Conservation (phyloP, 371 early-diverging fungal genomes). For the Nematocida ironsii region DNA sequence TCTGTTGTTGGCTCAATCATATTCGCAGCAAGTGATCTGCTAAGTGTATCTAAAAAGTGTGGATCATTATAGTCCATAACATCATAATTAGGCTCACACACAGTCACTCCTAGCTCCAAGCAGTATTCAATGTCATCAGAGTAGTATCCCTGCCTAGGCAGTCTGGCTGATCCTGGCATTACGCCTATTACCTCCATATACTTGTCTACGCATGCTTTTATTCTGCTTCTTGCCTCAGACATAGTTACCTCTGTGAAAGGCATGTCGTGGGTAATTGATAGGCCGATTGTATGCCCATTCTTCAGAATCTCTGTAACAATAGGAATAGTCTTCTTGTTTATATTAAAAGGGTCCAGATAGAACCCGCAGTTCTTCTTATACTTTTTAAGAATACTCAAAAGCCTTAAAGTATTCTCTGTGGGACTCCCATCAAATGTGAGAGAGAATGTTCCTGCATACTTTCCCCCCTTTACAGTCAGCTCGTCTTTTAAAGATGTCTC, state of each 20-base stretch:
- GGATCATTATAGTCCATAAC: slow-evolving; percentile 22
- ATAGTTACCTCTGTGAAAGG: slow-evolving; percentile 6
- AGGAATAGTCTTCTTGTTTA: slow-evolving; percentile 8
- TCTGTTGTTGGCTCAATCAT: not conserved
- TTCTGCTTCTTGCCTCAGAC: slow-evolving; percentile 5
- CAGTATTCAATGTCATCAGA: slow-evolving; percentile 33
- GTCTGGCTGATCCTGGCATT: slow-evolving; percentile 11
- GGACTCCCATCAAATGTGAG: slow-evolving; percentile 51
- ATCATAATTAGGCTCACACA: slow-evolving; percentile 43
- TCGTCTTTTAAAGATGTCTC: slow-evolving; percentile 3
- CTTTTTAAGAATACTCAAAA: slow-evolving; percentile 10
- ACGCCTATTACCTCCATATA: slow-evolving; percentile 4
- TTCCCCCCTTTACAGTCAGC: slow-evolving; percentile 1
- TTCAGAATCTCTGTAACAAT: slow-evolving; percentile 23
- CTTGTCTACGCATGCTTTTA: not conserved
- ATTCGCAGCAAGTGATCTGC: not conserved
- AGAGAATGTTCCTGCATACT: not conserved
- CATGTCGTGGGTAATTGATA: not conserved
- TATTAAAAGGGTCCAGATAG: slow-evolving; percentile 44
- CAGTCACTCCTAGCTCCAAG: slow-evolving; percentile 13
- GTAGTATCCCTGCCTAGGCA: slow-evolving; percentile 45
- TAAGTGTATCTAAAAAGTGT: slow-evolving; percentile 9
- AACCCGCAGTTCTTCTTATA: slow-evolving; percentile 32
- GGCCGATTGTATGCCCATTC: slow-evolving; percentile 17
- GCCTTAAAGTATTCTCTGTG: not conserved